Evolutionary conservation across 2,329 filamentous ascomycete species (phyloP), one percentile per base, ranked within the genome.

Genomic region (Metarhizium album): DNA sequence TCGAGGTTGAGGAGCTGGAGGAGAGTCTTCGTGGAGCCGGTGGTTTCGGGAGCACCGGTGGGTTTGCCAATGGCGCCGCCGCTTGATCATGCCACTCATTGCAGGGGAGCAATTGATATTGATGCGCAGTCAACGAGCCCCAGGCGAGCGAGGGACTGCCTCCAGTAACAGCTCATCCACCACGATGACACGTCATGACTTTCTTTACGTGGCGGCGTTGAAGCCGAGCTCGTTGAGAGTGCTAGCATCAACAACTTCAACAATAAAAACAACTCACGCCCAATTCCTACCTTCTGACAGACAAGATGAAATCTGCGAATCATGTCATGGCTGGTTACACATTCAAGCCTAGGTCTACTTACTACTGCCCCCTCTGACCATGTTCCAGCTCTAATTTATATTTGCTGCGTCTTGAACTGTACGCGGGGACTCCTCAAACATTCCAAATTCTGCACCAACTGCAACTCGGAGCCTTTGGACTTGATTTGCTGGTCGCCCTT

Each of bases 1-100:
- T 86, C n/a, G 90, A 95, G 62, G 91, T 97, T 2, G 75, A 87
- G 60, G 80, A 91, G 71, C 75, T 98, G 52, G 88, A 91, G 62
- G 88, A 90, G 72, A 97, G 88, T 63, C 89, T 94, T 11, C 78
- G 93, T 42, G 93, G 93, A 24, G 89, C 84, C 1, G 91, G 90
- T 24, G 93, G 90, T 1, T 95, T 95, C 64, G 90, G 90, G 49
- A 95, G 89, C 68, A 95, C 90, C 33, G 90, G 90, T 22, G 49
- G 31, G 4, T 53, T 55, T 16, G 42, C 37, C 11, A 49, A 42
- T 40, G 42, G 31, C 22, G 24, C 33, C 16, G 33, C 33, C 16
- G 33, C 14, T 35, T 35, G 33, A 35, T 14, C 4, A 13, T 13
- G 14, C 9, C 13, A 16, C 4, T 14, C 4, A 11, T 35, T 16